Evolutionary conservation across 148 eudicot genomes (phyloP).

Genomic region (Persicaria maculosa): DNA sequence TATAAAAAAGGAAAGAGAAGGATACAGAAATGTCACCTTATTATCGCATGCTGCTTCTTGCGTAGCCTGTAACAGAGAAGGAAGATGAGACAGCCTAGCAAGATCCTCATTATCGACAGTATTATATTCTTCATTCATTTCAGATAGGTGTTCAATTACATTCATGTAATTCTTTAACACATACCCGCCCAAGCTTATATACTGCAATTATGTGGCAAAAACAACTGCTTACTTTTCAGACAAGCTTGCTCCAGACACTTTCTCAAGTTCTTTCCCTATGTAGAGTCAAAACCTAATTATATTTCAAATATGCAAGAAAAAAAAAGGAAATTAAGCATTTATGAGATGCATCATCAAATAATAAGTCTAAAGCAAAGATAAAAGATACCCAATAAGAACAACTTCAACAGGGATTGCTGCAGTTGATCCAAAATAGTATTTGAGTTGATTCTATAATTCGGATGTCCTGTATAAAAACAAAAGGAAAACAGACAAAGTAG

Average conservation of each 20-base stretch:
- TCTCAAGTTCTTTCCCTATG: neutral
- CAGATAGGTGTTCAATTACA: neutral
- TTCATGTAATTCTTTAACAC: neutral
- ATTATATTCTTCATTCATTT: neutral
- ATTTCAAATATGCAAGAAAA: neutral
- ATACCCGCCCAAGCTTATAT: neutral
- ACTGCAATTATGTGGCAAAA: neutral
- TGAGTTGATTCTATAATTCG: conserved; percentile 48
- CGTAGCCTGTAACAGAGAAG: conserved; percentile 41
- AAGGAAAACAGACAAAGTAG: conserved; percentile 1
- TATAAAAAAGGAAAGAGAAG: neutral
- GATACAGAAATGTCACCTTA: conserved; percentile 34
- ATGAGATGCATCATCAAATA: neutral
- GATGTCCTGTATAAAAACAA: conserved; percentile 44
- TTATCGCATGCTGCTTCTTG: conserved; percentile 51
- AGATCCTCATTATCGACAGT: conserved; percentile 28
- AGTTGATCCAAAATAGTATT: conserved; percentile 46
- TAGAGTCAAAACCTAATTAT: neutral
- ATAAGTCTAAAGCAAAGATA: conserved; percentile 11
- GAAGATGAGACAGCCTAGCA: conserved; percentile 44
- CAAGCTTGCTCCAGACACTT: neutral
- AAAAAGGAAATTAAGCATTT: neutral
- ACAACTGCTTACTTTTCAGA: neutral
- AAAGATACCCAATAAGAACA: conserved; percentile 60
- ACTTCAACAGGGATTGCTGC: conserved; percentile 66